These are phyloP conservation scores for Coemansia sp. DNA, from an alignment of 371 early-diverging fungal genomes.

Conservation along the genomic window DNA sequence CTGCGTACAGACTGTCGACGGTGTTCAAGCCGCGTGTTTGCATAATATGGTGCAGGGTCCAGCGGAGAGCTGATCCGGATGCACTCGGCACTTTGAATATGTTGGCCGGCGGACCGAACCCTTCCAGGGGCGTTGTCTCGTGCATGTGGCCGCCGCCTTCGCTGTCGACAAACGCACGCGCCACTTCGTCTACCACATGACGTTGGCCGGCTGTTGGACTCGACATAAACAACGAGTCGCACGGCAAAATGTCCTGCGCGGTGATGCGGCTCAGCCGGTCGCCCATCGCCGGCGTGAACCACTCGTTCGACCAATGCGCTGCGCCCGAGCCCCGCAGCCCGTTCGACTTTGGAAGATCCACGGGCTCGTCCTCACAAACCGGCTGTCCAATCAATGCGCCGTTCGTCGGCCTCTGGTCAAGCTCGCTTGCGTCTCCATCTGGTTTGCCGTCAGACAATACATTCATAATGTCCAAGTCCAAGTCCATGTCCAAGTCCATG, in stretches of 20 bases:
- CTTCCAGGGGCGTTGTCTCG: conserved; percentile 35
- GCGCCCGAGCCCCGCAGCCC: conserved; percentile 41
- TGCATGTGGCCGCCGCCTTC: conserved; percentile 49
- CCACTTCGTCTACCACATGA: conserved; percentile 37
- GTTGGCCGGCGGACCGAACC: conserved; percentile 31
- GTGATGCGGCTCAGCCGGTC: conserved; percentile 31
- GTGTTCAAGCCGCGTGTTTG: conserved; percentile 31
- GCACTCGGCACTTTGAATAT: conserved; percentile 30
- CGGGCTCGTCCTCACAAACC: neutral
- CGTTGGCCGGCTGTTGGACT: conserved; percentile 18
- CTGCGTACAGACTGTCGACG: conserved; percentile 40
- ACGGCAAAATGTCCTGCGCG: conserved; percentile 36
- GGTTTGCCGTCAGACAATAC: neutral
- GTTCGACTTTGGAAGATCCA: conserved; percentile 31
- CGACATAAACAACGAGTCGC: conserved; percentile 37
- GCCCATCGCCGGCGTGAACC: conserved; percentile 41
- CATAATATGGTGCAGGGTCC: conserved; percentile 45
- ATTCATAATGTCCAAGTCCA: conserved; percentile 11
- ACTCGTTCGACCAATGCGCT: conserved; percentile 39
- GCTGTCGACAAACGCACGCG: conserved; percentile 48
- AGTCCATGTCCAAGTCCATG: conserved; percentile 19
- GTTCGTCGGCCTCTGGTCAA: too few relatives aligned
- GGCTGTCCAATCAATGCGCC: neutral
- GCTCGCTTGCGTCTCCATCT: neutral
- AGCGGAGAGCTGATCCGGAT: conserved; percentile 42